A percentile compares a stretch with the other conserved stretches of the same genome.
These are phyloP conservation scores for Pseudogymnoascus sp. DNA, from an alignment of 2,329 filamentous ascomycete genomes.

Conservation along the genomic window DNA sequence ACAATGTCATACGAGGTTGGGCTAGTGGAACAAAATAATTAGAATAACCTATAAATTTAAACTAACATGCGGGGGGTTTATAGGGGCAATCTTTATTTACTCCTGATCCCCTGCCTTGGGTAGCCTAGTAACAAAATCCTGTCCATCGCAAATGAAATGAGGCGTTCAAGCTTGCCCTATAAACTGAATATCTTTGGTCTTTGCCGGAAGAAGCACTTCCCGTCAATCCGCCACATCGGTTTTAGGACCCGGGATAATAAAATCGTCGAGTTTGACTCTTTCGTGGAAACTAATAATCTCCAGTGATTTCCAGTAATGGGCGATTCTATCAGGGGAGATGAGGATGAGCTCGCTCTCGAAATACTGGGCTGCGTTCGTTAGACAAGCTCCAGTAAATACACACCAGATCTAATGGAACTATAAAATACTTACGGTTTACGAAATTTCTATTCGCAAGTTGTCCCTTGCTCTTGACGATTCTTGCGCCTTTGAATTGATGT, in stretches of 20 bases:
- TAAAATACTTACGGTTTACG: constrained; percentile 49
- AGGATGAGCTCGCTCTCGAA: constrained; percentile 70
- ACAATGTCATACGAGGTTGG: not conserved
- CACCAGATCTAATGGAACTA: not conserved
- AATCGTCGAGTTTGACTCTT: constrained; percentile 49
- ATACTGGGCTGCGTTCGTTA: constrained; percentile 51
- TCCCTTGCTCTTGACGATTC: constrained; percentile 64
- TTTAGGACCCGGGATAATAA: constrained; percentile 22
- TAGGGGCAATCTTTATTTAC: not conserved
- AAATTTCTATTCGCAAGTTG: constrained; percentile 74
- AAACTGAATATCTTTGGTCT: not conserved
- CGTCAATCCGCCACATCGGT: not conserved
- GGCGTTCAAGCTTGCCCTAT: not conserved
- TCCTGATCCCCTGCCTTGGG: not conserved
- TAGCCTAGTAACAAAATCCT: no score
- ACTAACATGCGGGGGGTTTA: not conserved
- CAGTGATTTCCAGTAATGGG: constrained; percentile 69
- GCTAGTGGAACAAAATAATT: not conserved
- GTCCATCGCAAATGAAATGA: not conserved
- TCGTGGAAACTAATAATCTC: constrained; percentile 53
- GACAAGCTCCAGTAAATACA: not conserved
- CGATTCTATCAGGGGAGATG: constrained; percentile 66
- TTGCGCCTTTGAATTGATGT: constrained; percentile 60
- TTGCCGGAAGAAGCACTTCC: not conserved
- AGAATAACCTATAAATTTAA: not conserved